Conservation (phyloP, 129 eudicot genomes). For the Lonicera japonica region DNA sequence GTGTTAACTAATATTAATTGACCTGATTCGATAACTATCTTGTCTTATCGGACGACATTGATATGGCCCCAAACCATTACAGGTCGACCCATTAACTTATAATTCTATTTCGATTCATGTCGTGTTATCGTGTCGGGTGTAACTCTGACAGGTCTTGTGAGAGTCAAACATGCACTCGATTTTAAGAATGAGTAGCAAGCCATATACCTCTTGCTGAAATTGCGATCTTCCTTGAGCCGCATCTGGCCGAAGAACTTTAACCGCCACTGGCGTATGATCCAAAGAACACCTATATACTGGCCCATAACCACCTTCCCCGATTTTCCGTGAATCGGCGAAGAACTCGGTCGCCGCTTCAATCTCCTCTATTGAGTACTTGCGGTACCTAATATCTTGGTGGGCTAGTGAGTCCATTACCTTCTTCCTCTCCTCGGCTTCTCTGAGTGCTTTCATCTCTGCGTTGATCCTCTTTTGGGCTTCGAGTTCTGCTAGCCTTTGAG, state of each 20-base stretch:
- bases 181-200: neutral
- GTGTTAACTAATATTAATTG: no score
- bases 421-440: slow-evolving; percentile 51
- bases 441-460: slow-evolving; percentile 54
- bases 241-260: slow-evolving; percentile 63
- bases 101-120: no score
- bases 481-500: slow-evolving; percentile 47
- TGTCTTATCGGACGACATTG: no score
- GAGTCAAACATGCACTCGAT: no score
- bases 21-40: no score
- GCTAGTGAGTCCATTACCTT: slow-evolving; percentile 31
- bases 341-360: slow-evolving; percentile 50
- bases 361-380: slow-evolving; percentile 51
- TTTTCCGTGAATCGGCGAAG: slow-evolving; percentile 38
- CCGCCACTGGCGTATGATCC: slow-evolving; percentile 56
- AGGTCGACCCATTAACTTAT: no score
- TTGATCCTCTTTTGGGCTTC: slow-evolving; percentile 50
- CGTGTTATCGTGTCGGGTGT: no score
- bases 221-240: slow-evolving; percentile 70
- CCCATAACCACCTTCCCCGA: slow-evolving; percentile 74
- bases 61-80: no score
- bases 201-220: slow-evolving; percentile 61
- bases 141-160: no score
- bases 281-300: slow-evolving; percentile 55
- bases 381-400: slow-evolving; percentile 36